Evolutionary conservation across 306 rosid species (phyloP).

Genomic region (Pterocarpus santalinus): DNA sequence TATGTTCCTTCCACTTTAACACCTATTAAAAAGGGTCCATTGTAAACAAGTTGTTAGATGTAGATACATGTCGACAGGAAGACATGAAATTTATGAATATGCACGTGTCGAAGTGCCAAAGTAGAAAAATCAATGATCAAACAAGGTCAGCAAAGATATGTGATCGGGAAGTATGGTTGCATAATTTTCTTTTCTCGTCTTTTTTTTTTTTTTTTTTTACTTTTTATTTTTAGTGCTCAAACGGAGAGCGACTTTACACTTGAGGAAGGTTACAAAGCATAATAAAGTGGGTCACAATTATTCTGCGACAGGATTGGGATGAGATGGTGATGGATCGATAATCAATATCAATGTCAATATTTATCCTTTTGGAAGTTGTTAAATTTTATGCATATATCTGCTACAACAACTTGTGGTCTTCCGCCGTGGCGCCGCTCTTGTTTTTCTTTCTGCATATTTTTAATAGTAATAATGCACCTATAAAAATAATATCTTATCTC

Average conservation of each 20-base stretch:
- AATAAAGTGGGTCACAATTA: conserved; percentile 27
- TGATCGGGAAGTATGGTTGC: background rate
- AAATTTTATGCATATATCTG: background rate
- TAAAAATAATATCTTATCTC: conserved; percentile 18
- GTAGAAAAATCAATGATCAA: conserved; percentile 8
- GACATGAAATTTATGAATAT: background rate
- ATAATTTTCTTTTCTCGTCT: background rate
- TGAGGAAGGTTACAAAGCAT: conserved; percentile 7
- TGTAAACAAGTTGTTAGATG: background rate
- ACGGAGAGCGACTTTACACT: conserved; percentile 5
- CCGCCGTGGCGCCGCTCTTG: conserved; percentile 42
- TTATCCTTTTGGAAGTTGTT: background rate
- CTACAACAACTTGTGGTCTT: conserved; percentile 8
- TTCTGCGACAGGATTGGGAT: conserved; percentile 1
- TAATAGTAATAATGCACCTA: background rate
- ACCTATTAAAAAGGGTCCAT: background rate
- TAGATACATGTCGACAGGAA: too few relatives aligned
- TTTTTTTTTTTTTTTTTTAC: background rate
- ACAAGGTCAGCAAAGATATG: background rate
- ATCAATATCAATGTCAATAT: background rate
- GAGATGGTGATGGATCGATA: conserved; percentile 16
- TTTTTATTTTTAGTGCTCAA: background rate
- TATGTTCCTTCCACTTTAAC: background rate
- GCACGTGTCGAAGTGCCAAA: background rate
- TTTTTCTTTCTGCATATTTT: background rate